A percentile compares a stretch with the other conserved stretches of the same genome.
Evolutionary conservation across 306 rosid species (phyloP).

Genomic region (Prunus persica): DNA sequence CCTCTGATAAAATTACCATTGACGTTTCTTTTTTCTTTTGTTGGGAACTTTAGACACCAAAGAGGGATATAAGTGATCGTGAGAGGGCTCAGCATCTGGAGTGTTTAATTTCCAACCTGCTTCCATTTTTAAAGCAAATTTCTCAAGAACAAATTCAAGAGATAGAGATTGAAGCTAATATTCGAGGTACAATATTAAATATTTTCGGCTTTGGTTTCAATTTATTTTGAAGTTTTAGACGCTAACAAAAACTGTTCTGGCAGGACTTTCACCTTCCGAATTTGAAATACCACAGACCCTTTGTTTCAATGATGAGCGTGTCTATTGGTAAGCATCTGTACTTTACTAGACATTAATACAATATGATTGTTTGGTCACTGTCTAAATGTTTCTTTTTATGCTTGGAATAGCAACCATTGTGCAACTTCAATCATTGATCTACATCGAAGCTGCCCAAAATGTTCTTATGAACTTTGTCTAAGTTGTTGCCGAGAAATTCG

Average conservation of each 20-base stretch:
- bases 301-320: constrained; percentile 61
- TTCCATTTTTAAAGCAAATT: constrained; percentile 58
- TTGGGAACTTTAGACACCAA: constrained; percentile 51
- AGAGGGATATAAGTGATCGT: constrained; percentile 32
- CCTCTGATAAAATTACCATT: neutral
- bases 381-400: constrained; percentile 9
- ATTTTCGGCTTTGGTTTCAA: constrained; percentile 28
- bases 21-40: neutral
- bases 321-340: constrained; percentile 59
- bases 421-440: constrained; percentile 81
- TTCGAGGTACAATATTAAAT: constrained; percentile 47
- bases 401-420: constrained; percentile 65
- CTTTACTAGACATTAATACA: constrained; percentile 8
- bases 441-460: constrained; percentile 70
- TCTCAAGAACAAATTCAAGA: constrained; percentile 60
- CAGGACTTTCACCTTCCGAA: constrained; percentile 46
- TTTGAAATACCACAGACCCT: constrained; percentile 49
- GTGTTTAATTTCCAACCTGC: constrained; percentile 37
- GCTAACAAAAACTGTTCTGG: constrained; percentile 17
- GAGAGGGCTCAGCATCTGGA: constrained; percentile 52
- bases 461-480: constrained; percentile 72
- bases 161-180: constrained; percentile 59
- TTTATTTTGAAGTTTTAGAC: constrained; percentile 18
- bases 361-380: constrained; percentile 16
- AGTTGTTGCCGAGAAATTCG: constrained; percentile 70